Conservation (phyloP, 2,329 filamentous ascomycete species). For the Apiospora aurea region DNA sequence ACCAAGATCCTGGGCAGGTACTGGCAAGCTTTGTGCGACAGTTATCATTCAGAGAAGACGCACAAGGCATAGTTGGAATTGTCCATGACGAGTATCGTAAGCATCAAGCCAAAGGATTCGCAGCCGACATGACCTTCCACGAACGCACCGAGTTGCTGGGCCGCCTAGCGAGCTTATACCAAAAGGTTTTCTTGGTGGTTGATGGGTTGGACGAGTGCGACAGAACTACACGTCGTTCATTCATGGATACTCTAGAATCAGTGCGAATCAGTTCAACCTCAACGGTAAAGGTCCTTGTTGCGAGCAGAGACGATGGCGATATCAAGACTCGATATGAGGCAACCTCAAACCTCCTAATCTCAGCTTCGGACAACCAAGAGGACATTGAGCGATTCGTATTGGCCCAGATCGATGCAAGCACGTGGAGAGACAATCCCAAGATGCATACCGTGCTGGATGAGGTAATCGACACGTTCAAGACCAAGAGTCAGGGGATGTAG, state of each 20-base stretch:
- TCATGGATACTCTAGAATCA: neutral
- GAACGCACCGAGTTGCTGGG: neutral
- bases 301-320: conserved; percentile 11
- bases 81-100: neutral
- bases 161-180: neutral
- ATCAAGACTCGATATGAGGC: neutral
- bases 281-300: neutral
- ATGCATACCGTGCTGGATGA: neutral
- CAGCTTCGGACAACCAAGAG: neutral
- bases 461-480: neutral
- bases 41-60: neutral
- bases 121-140: neutral
- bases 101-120: neutral
- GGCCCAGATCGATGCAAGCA: neutral
- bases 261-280: neutral
- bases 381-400: conserved; percentile 20
- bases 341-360: neutral
- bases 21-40: neutral
- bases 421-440: neutral
- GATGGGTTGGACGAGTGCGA: conserved; percentile 21
- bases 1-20: neutral
- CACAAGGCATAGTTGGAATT: neutral
- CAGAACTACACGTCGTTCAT: neutral
- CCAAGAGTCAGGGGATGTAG: conserved; percentile 22
- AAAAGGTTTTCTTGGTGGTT: neutral